These are phyloP conservation scores for Albizia julibrissin DNA, from an alignment of 306 rosid species.

Conservation along the genomic window DNA sequence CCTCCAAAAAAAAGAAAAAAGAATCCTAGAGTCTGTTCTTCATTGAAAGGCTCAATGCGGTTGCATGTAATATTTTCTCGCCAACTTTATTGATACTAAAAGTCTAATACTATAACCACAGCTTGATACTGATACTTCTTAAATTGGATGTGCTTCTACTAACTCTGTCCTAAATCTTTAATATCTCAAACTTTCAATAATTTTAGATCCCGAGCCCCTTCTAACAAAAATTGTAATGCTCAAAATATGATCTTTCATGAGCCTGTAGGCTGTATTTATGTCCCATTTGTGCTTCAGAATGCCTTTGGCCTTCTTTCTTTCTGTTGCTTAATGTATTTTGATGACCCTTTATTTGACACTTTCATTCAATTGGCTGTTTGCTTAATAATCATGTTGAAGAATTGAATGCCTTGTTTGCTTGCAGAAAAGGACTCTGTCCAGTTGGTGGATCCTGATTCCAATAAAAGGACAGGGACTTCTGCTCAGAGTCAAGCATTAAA, in stretches of 20 bases:
- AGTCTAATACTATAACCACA: too few species aligned
- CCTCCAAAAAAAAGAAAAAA: too few species aligned
- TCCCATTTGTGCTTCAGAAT: slow-evolving; percentile 11
- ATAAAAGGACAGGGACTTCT: not conserved
- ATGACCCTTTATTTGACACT: not conserved
- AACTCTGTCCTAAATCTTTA: not conserved
- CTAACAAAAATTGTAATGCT: not conserved
- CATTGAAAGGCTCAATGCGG: too few species aligned
- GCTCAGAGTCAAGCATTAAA: not conserved
- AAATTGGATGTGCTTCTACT: not conserved
- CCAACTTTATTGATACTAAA: too few species aligned
- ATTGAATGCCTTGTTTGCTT: slow-evolving; percentile 18
- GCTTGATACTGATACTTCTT: too few species aligned
- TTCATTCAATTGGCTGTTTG: slow-evolving; percentile 21
- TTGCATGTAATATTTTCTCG: too few species aligned
- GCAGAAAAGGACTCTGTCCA: slow-evolving; percentile 49
- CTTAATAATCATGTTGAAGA: slow-evolving; percentile 6
- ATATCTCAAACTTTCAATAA: not conserved
- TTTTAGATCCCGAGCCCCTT: not conserved
- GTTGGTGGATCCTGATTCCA: slow-evolving; percentile 41
- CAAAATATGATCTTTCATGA: not conserved
- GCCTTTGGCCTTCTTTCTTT: not conserved
- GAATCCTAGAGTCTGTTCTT: too few species aligned
- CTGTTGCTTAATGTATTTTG: not conserved
- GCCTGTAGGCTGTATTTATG: not conserved